A percentile compares a stretch with the other conserved stretches of the same genome.
Evolutionary conservation across 2,329 filamentous ascomycete species (phyloP).

Genomic region (Grosmannia clavigera): DNA sequence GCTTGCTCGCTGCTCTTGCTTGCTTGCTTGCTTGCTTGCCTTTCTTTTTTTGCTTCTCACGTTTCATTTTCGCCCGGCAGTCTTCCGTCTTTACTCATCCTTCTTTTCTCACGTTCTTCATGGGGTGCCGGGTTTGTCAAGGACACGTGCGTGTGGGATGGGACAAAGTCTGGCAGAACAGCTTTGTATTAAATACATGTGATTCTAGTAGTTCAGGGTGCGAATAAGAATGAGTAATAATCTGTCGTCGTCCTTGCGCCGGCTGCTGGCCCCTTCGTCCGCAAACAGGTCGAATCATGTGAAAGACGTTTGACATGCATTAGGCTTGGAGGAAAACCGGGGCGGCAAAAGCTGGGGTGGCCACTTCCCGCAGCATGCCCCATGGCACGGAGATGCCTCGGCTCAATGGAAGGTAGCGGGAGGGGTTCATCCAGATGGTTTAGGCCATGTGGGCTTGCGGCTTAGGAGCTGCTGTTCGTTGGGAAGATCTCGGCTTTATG

Average conservation of each 20-base stretch:
- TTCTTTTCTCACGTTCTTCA: neutral
- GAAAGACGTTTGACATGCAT: neutral
- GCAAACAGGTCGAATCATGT: neutral
- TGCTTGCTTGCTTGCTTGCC: neutral
- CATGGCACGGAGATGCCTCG: constrained; percentile 3
- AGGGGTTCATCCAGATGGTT: neutral
- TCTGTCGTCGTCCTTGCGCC: too few relatives aligned
- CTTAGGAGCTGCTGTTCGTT: too few relatives aligned
- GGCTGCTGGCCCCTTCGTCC: neutral
- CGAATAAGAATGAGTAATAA: neutral
- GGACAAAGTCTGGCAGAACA: neutral
- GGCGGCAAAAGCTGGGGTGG: neutral
- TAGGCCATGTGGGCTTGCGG: neutral
- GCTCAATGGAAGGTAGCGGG: constrained; percentile 2
- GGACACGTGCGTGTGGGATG: neutral
- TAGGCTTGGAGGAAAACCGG: neutral
- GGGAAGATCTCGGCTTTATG: neutral
- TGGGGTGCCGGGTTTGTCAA: neutral
- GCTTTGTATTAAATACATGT: neutral
- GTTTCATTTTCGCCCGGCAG: too few relatives aligned
- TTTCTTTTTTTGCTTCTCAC: neutral
- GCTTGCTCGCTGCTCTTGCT: neutral
- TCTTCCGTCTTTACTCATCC: too few relatives aligned
- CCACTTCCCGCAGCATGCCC: neutral
- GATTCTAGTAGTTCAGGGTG: neutral